Percentiles rank a stretch among this genome's conserved stretches.
Evolutionary conservation across 116 monocot species (phyloP).

Genomic region (Dioscorea cayenensis): DNA sequence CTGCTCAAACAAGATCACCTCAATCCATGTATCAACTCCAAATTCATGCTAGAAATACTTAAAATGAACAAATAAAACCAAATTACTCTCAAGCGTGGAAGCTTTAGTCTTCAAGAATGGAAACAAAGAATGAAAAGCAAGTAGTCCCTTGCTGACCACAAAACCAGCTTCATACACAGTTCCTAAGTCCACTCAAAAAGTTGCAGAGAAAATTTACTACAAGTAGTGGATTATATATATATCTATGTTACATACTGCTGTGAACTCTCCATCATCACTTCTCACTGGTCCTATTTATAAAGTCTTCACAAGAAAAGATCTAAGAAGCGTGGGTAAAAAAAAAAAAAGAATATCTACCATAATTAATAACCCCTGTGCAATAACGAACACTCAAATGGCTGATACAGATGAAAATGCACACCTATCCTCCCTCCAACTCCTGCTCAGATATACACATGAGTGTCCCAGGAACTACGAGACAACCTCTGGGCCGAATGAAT

Average conservation of each 20-base stretch:
- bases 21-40: too few relatives aligned
- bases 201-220: slow-evolving; percentile 18
- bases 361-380: slow-evolving; percentile 8
- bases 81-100: too few relatives aligned
- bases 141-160: too few relatives aligned
- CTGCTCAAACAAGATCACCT: too few relatives aligned
- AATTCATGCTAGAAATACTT: too few relatives aligned
- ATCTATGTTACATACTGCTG: slow-evolving; percentile 19
- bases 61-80: too few relatives aligned
- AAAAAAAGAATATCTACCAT: slow-evolving; percentile 23
- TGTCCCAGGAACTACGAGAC: not conserved
- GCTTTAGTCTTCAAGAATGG: too few relatives aligned
- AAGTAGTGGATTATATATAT: slow-evolving; percentile 11
- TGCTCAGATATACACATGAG: slow-evolving; percentile 22
- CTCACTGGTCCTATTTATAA: not conserved
- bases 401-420: slow-evolving; percentile 1
- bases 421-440: slow-evolving; percentile 17
- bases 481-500: not conserved
- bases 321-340: not conserved
- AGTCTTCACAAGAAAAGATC: slow-evolving; percentile 6
- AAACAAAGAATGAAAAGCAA: too few relatives aligned
- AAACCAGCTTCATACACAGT: too few relatives aligned
- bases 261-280: not conserved
- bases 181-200: not conserved
- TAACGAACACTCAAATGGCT: slow-evolving; percentile 3